Base-by-base conservation (phyloP, 169 alveolate genomes). In the Plasmodium billcollinsi region DNA sequence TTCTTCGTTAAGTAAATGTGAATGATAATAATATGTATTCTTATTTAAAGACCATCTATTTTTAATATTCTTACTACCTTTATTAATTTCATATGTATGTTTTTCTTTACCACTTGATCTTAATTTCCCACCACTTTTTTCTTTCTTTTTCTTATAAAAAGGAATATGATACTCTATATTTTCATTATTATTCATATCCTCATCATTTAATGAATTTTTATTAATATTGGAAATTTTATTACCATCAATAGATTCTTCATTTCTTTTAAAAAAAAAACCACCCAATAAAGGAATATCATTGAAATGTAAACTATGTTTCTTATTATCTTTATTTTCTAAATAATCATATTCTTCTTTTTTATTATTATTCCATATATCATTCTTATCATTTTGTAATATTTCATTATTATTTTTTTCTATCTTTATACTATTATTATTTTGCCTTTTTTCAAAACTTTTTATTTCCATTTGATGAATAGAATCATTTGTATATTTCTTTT, bases 1-100 rank as follows among this genome's bases (percentile, higher is more conserved):
- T 47, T 86, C 92, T 47, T 86, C 88, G 26, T 86, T 86, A 50
- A 83, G 11, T 26, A 83, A 61, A 70, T 49, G 91, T 3, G 91
- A 83, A 24, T 83, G 73, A 47, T 83, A 83, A n/a, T 26, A 20
- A 7, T 39, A 61, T 8, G 91, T 9, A 39, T 70, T 70, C 59
- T 50, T 83, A 47, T 49, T 59, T 69, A 26, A 18, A n/a, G 91
- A 83, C 1, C 54, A 18, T 49, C 43, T 74, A 29, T 61, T 58
- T 66, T 59, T 78, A 9, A 65, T 29, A 50, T 66, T 50, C 43
- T 18, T 78, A 21, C 65, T 78, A 61, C 33, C 24, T 74, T 61
- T 74, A 4, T 65, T 43, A 0, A 61, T 54, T 14, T 78, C 76
- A 39, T 52, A 26, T 39, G 50, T 39, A 69, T 45, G 20, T 15